A percentile compares a stretch with the other conserved stretches of the same genome.
phyloP scores from a whole-genome alignment of 139 green algal genomes.

The Volvox africanus region DNA sequence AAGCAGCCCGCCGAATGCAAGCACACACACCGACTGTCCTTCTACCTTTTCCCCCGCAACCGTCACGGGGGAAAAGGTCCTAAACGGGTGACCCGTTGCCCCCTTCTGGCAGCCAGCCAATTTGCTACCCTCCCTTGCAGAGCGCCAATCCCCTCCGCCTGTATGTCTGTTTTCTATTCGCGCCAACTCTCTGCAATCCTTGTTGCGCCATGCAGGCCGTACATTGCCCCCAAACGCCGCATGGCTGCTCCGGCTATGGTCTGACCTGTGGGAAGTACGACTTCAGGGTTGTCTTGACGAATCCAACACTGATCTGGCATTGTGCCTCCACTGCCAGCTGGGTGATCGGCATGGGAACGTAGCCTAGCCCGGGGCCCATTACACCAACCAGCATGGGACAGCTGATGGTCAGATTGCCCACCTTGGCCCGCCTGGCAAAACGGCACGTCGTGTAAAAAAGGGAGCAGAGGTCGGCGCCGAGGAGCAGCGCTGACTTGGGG shows the following conservation, averaged over 20 bases:
- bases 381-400: constrained; percentile 47
- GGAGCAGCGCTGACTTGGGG: neutral
- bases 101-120: no score
- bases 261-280: constrained; percentile 47
- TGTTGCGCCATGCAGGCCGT: no score
- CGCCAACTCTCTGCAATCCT: no score
- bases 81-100: no score
- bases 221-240: no score
- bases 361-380: constrained; percentile 7
- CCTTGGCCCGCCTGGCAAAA: constrained; percentile 38
- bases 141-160: no score
- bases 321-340: constrained; percentile 22
- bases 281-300: constrained; percentile 53
- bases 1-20: no score
- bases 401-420: neutral
- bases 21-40: no score
- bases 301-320: constrained; percentile 53
- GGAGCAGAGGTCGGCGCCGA: neutral
- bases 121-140: no score
- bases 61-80: no score
- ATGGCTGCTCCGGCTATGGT: neutral
- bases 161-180: no score
- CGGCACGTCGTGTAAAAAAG: neutral
- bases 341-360: constrained; percentile 37
- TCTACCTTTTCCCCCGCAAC: no score